Evolutionary conservation across 306 rosid species (phyloP).

Genomic region (Rosa lucieae): DNA sequence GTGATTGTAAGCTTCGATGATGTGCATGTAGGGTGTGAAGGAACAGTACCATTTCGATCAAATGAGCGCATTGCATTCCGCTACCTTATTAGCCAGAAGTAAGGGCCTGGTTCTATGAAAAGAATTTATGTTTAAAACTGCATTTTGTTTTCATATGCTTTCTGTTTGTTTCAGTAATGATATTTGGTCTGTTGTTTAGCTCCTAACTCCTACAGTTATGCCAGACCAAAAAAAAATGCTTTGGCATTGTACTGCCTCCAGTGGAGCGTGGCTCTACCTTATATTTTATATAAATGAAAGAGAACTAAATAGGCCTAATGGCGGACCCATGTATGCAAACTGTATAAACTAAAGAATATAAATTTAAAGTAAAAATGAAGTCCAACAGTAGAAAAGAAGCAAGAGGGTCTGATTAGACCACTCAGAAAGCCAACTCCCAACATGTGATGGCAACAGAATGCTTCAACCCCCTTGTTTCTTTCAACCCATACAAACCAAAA

Average conservation of each 20-base stretch:
- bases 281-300: neutral
- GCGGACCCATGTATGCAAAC: neutral
- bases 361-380: neutral
- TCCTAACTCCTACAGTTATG: neutral
- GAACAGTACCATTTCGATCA: slow-evolving; percentile 91
- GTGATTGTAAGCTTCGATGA: slow-evolving; percentile 93
- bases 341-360: neutral
- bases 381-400: neutral
- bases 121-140: neutral
- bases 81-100: slow-evolving; percentile 96
- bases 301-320: neutral
- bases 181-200: neutral
- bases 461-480: neutral
- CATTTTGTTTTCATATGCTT: slow-evolving; percentile 7
- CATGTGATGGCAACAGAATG: neutral
- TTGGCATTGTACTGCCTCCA: slow-evolving; percentile 2
- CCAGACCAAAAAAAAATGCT: neutral
- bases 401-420: neutral
- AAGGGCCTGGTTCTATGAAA: slow-evolving; percentile 30
- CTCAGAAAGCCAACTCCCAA: neutral
- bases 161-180: slow-evolving; percentile 5
- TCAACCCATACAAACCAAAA: neutral
- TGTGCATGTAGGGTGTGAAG: slow-evolving; percentile 84
- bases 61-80: slow-evolving; percentile 94
- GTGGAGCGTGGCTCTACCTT: neutral